Evolutionary conservation across 345 rosid genomes (phyloP).

Genomic region (Salix dunnii): DNA sequence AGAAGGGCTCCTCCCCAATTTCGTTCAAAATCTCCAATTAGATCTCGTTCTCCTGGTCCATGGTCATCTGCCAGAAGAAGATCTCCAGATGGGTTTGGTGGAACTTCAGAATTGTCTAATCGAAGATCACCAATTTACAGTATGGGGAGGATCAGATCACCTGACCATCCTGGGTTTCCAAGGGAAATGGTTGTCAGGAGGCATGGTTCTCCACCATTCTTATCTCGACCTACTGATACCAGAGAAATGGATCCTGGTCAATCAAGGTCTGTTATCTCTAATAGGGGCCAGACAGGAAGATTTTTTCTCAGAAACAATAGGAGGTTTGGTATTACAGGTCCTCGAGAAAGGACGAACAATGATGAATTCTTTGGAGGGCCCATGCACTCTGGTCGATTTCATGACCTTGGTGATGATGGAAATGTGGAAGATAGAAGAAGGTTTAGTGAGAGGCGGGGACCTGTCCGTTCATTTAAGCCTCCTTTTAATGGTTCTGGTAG

Average conservation of each 20-base stretch:
- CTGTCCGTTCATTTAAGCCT: constrained; percentile 58
- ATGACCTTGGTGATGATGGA: constrained; percentile 54
- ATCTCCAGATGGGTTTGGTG: constrained; percentile 63
- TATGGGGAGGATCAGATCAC: constrained; percentile 60
- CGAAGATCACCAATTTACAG: constrained; percentile 61
- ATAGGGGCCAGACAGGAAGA: constrained; percentile 62
- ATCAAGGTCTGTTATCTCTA: constrained; percentile 48
- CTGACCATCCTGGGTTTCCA: constrained; percentile 56
- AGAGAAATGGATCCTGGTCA: constrained; percentile 55
- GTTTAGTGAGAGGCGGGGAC: constrained; percentile 60
- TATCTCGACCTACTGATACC: constrained; percentile 50
- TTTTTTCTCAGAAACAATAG: constrained; percentile 51
- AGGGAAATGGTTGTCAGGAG: constrained; percentile 61
- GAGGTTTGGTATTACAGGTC: constrained; percentile 49
- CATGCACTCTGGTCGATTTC: constrained; percentile 54
- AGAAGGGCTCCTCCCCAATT: constrained; percentile 45
- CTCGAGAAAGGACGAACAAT: constrained; percentile 53
- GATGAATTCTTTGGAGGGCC: constrained; percentile 60
- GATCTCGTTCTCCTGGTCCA: constrained; percentile 61
- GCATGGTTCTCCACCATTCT: constrained; percentile 62
- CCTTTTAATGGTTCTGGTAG: constrained; percentile 43
- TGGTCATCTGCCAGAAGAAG: constrained; percentile 73
- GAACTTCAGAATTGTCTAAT: constrained; percentile 52
- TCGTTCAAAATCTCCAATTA: constrained; percentile 66
- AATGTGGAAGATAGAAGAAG: constrained; percentile 62